phyloP scores from a whole-genome alignment of 163 green algal species.

The Botryococcus braunii region DNA sequence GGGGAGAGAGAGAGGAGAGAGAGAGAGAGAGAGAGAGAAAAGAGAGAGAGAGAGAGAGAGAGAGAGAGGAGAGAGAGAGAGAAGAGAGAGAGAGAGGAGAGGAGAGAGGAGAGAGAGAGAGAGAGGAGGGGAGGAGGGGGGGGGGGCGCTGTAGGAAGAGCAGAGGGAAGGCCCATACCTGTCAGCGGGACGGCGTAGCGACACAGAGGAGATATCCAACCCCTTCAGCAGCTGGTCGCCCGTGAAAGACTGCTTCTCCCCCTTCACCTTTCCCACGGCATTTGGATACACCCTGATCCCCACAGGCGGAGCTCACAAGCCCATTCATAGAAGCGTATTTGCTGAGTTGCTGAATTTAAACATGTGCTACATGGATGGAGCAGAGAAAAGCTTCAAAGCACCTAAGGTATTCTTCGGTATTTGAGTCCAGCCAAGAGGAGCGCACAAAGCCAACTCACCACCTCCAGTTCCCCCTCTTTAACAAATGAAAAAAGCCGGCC shows the following conservation, averaged over 20 bases:
- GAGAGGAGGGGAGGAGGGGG: not conserved
- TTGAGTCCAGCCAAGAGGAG: too few species aligned
- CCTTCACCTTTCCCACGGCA: constrained; percentile 67
- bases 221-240: constrained; percentile 54
- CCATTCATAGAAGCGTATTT: too few species aligned
- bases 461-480: not conserved
- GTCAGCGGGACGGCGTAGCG: constrained; percentile 64
- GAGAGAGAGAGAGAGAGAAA: too few species aligned
- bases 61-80: not conserved
- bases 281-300: constrained; percentile 85
- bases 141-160: not conserved
- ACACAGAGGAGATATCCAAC: constrained; percentile 62
- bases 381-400: not conserved
- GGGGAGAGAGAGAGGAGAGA: too few species aligned
- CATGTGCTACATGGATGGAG: not conserved
- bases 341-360: not conserved
- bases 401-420: too few species aligned
- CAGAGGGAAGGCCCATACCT: constrained; percentile 18
- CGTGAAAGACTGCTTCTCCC: constrained; percentile 46
- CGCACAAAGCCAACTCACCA: not conserved
- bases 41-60: too few species aligned
- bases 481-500: not conserved
- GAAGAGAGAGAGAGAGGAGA: not conserved
- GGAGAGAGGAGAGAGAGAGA: not conserved
- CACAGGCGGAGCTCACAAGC: too few species aligned